Percentiles rank a stretch among this genome's conserved stretches.
Conservation (phyloP, 1,284 basidiomycete genomes). For the Melampsora larici-populina region DNA sequence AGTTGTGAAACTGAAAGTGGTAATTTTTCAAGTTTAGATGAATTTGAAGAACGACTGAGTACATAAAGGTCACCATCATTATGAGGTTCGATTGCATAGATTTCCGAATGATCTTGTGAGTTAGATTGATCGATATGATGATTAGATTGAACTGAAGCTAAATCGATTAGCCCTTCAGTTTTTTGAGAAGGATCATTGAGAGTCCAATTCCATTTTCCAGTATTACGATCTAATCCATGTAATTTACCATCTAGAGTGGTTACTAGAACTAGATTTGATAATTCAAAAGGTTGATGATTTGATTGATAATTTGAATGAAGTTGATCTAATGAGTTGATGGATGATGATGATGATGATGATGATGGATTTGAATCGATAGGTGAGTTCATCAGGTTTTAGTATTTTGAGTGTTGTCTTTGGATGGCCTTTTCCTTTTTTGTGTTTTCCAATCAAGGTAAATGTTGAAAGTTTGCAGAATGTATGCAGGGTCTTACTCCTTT, state of each 20-base stretch:
- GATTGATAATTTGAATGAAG: conserved; percentile 6
- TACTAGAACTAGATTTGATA: conserved; percentile 66
- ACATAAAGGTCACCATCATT: conserved; percentile 78
- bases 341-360: too few relatives aligned
- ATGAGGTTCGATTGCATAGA: conserved; percentile 86
- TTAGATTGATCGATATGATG: conserved; percentile 50
- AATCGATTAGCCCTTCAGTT: conserved; percentile 44
- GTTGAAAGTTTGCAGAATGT: too few relatives aligned
- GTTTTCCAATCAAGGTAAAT: too few relatives aligned
- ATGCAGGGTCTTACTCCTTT: too few relatives aligned
- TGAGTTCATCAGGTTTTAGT: too few relatives aligned
- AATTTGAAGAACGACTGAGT: conserved; percentile 59
- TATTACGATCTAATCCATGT: conserved; percentile 76
- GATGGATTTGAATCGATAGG: background rate
- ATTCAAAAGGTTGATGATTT: conserved; percentile 23
- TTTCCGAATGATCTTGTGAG: conserved; percentile 63
- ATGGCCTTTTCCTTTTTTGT: too few relatives aligned
- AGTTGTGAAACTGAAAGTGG: conserved; percentile 80
- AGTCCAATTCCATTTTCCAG: conserved; percentile 74
- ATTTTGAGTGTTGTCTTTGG: too few relatives aligned
- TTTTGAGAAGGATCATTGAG: conserved; percentile 60
- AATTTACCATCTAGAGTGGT: conserved; percentile 87
- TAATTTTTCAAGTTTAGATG: conserved; percentile 67
- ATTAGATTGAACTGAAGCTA: conserved; percentile 27
- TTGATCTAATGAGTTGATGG: background rate